Conservation (phyloP, 2,329 filamentous ascomycete species). For the Paecilomyces formosus region DNA sequence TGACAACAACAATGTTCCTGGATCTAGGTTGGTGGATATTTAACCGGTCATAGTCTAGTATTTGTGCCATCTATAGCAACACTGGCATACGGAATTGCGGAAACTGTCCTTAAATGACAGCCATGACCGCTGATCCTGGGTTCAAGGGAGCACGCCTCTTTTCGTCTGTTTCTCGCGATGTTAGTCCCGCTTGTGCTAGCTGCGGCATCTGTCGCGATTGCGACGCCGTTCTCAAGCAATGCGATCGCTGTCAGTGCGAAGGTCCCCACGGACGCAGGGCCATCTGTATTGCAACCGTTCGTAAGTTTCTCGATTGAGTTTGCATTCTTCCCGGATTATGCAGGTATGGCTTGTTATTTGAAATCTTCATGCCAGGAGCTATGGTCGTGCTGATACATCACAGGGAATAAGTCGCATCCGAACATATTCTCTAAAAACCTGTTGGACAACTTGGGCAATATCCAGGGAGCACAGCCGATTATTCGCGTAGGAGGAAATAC, state of each 20-base stretch:
- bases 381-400: not conserved
- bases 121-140: not conserved
- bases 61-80: not conserved
- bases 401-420: conserved; percentile 47
- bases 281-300: conserved; percentile 27
- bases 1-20: not conserved
- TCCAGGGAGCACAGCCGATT: conserved; percentile 51
- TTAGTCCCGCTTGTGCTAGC: not conserved
- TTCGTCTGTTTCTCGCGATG: not conserved
- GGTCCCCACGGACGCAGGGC: conserved; percentile 4
- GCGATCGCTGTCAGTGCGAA: not conserved
- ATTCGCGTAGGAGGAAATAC: conserved; percentile 62
- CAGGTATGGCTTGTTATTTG: conserved; percentile 20
- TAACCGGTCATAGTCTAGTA: not conserved
- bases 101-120: not conserved
- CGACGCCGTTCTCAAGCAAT: not conserved
- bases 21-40: not conserved
- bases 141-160: not conserved
- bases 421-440: conserved; percentile 56
- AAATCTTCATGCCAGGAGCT: not conserved
- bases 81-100: not conserved
- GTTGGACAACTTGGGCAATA: conserved; percentile 48
- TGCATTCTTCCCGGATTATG: conserved; percentile 46
- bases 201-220: not conserved
- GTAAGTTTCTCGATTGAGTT: conserved; percentile 49